Percentiles rank a stretch among this genome's conserved stretches.
These are phyloP conservation scores for Leishmania turanica DNA, from an alignment of 208 protist species.

Conservation along the genomic window DNA sequence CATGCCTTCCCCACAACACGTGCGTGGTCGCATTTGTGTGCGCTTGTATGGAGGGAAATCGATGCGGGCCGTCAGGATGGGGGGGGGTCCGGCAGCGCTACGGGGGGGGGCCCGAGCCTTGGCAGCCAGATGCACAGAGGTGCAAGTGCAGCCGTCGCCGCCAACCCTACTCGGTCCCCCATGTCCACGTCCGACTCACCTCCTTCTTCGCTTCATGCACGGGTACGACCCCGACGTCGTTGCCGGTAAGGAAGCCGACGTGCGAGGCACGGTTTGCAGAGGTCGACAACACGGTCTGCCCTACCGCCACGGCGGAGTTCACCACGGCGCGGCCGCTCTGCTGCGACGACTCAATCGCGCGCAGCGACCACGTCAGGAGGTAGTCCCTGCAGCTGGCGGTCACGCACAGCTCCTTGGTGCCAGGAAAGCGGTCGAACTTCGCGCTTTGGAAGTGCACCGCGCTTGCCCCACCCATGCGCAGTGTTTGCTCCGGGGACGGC, in stretches of 20 bases:
- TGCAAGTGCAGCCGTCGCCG: not conserved
- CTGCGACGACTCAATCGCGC: conserved; percentile 35
- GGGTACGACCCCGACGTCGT: conserved; percentile 25
- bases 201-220: conserved; percentile 25
- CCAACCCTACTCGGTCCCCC: conserved; percentile 20
- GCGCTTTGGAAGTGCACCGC: conserved; percentile 46
- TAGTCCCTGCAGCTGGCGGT: conserved; percentile 49
- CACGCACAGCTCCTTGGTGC: conserved; percentile 45
- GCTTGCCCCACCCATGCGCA: conserved; percentile 42
- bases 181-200: conserved; percentile 32
- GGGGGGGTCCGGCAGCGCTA: not conserved
- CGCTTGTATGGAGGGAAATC: not conserved
- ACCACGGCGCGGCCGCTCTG: conserved; percentile 38
- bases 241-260: conserved; percentile 33
- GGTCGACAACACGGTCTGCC: conserved; percentile 33
- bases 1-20: not conserved
- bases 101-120: no score
- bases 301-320: conserved; percentile 27
- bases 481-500: conserved; percentile 44
- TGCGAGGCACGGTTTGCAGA: conserved; percentile 31
- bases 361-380: conserved; percentile 63
- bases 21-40: not conserved
- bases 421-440: conserved; percentile 46
- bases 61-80: not conserved
- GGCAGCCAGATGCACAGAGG: not conserved